Conservation (phyloP, 768 basidiomycete genomes). For the Mycena amicta region DNA sequence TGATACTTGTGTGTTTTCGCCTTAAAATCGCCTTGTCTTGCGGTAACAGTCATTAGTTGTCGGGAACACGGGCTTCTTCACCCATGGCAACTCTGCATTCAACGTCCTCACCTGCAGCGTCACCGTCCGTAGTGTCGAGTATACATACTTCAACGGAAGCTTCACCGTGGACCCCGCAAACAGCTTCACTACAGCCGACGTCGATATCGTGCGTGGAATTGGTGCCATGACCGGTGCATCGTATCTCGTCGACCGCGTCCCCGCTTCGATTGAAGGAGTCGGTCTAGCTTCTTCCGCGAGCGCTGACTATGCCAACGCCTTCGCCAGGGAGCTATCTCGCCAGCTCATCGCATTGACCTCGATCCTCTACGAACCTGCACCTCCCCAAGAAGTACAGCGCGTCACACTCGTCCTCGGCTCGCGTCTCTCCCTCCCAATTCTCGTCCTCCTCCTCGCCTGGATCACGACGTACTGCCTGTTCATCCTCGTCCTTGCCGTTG, state of each 20-base stretch:
- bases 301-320: conserved; percentile 11
- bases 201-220: conserved; percentile 9
- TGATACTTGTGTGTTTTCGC: conserved; percentile 9
- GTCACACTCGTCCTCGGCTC: conserved; percentile 10
- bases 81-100: conserved; percentile 8
- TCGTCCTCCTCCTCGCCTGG: conserved; percentile 3
- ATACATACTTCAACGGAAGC: conserved; percentile 16
- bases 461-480: conserved; percentile 6
- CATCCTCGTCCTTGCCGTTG: conserved; percentile 6
- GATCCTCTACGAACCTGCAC: conserved; percentile 1
- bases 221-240: conserved; percentile 12
- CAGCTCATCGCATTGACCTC: conserved; percentile 17
- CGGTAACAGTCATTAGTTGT: background rate
- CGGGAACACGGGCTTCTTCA: conserved; percentile 18
- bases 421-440: conserved; percentile 2
- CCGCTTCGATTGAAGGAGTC: conserved; percentile 15
- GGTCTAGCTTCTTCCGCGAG: background rate
- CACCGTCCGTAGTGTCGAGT: conserved; percentile 14
- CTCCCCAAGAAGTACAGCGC: background rate
- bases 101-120: conserved; percentile 20
- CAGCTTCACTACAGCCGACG: conserved; percentile 4
- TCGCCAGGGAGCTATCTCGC: conserved; percentile 17
- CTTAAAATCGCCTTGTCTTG: background rate
- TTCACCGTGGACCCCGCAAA: conserved; percentile 14
- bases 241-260: conserved; percentile 5